Conservation (phyloP, 148 eudicot genomes). For the Silene conica region DNA sequence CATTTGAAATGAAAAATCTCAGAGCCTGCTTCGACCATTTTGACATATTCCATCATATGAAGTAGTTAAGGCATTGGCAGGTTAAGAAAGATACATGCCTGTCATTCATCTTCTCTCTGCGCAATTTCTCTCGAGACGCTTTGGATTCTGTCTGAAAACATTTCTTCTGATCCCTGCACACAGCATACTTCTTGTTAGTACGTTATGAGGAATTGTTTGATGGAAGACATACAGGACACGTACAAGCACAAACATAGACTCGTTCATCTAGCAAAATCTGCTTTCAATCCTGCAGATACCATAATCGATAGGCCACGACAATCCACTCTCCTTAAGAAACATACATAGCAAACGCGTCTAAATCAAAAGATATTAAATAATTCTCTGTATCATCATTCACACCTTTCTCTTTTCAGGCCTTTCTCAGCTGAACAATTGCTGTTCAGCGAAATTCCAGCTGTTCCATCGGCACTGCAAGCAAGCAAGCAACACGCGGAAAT, state of each 20-base stretch:
- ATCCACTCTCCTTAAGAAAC: not conserved
- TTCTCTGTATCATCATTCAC: not conserved
- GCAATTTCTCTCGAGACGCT: slow-evolving; percentile 55
- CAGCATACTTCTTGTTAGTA: not conserved
- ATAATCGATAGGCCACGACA: too few species aligned
- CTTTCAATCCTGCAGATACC: not conserved
- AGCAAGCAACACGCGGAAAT: not conserved
- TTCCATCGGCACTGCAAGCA: slow-evolving; percentile 14
- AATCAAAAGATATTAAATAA: not conserved
- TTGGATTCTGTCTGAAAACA: slow-evolving; percentile 32
- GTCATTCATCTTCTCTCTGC: slow-evolving; percentile 56
- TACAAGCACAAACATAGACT: not conserved
- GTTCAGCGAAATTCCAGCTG: not conserved
- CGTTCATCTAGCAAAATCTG: not conserved
- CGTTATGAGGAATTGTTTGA: too few species aligned
- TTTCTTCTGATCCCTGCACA: slow-evolving; percentile 23
- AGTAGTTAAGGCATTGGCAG: not conserved
- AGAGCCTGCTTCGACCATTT: not conserved
- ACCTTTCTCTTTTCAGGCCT: slow-evolving; percentile 24
- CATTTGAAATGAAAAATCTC: not conserved
- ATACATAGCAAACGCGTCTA: too few species aligned
- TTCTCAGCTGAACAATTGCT: slow-evolving; percentile 3
- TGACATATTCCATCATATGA: not conserved
- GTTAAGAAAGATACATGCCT: slow-evolving; percentile 24
- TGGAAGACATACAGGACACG: too few species aligned